These are phyloP conservation scores for Cryphonectria carpinicola DNA, from an alignment of 2,329 filamentous ascomycete genomes.

Conservation along the genomic window DNA sequence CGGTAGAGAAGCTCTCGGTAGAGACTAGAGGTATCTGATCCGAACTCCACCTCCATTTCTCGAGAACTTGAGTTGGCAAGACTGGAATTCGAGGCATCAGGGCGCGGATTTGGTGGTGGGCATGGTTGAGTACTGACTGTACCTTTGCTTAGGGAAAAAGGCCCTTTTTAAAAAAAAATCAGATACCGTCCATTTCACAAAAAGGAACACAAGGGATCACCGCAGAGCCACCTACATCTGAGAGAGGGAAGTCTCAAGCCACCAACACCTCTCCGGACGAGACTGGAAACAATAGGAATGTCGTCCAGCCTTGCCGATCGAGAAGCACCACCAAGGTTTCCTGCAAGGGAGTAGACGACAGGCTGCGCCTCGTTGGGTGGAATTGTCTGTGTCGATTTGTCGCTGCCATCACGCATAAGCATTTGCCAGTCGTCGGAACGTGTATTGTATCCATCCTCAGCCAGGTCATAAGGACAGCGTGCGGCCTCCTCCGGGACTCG, in stretches of 20 bases:
- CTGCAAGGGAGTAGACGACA: not conserved
- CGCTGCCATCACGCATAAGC: not conserved
- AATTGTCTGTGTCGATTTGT: not conserved
- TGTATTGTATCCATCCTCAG: not conserved
- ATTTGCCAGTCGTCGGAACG: not conserved
- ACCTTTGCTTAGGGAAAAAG: not conserved
- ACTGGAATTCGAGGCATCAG: conserved; percentile 5
- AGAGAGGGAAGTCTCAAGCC: conserved; percentile 21
- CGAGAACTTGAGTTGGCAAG: conserved; percentile 18
- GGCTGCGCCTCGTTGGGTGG: not conserved
- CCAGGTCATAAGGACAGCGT: not conserved
- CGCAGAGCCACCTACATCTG: conserved; percentile 12
- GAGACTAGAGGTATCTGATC: conserved; percentile 45
- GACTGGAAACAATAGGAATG: not conserved
- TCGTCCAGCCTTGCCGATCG: not conserved
- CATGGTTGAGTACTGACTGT: not conserved
- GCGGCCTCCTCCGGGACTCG: conserved; percentile 5
- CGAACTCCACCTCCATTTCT: conserved; percentile 28
- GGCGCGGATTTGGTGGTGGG: conserved; percentile 7
- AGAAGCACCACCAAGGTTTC: not conserved
- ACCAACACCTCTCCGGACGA: conserved; percentile 9
- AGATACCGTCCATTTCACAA: not conserved
- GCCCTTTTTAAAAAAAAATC: not conserved
- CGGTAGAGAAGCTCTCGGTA: conserved; percentile 36
- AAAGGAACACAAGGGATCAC: not conserved